These are phyloP conservation scores for Panicum virgatum DNA, from an alignment of 202 grass and related monocot species.

Conservation along the genomic window DNA sequence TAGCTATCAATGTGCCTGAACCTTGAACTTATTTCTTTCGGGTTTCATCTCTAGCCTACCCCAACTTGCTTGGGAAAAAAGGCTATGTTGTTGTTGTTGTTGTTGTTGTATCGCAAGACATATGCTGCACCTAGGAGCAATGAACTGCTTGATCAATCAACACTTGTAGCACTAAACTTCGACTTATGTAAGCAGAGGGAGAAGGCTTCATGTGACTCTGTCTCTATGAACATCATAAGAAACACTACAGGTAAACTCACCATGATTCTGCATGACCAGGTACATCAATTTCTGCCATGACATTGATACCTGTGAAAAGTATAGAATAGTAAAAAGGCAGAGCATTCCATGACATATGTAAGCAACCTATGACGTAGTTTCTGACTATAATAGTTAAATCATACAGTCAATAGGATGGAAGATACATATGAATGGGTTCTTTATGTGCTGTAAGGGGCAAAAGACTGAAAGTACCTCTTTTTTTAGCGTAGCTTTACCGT, in stretches of 20 bases:
- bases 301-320: constrained; percentile 69
- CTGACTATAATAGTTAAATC: not conserved
- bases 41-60: too few relatives aligned
- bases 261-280: constrained; percentile 92
- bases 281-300: constrained; percentile 93
- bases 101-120: not conserved
- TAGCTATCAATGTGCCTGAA: too few relatives aligned
- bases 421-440: too few relatives aligned
- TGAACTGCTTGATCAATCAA: not conserved
- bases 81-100: too few relatives aligned
- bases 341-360: not conserved
- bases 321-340: constrained; percentile 1
- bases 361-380: not conserved
- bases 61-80: too few relatives aligned
- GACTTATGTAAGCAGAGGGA: not conserved
- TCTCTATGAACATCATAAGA: not conserved
- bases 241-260: constrained; percentile 48
- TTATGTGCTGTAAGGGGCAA: too few relatives aligned
- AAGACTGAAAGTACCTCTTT: constrained; percentile 82
- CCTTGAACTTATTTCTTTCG: too few relatives aligned
- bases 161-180: constrained; percentile 3
- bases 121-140: not conserved
- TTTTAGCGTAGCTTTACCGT: constrained; percentile 82
- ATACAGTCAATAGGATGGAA: too few relatives aligned
- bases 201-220: not conserved